phyloP scores from a whole-genome alignment of 345 rosid species.

The Eucalyptus regnans region DNA sequence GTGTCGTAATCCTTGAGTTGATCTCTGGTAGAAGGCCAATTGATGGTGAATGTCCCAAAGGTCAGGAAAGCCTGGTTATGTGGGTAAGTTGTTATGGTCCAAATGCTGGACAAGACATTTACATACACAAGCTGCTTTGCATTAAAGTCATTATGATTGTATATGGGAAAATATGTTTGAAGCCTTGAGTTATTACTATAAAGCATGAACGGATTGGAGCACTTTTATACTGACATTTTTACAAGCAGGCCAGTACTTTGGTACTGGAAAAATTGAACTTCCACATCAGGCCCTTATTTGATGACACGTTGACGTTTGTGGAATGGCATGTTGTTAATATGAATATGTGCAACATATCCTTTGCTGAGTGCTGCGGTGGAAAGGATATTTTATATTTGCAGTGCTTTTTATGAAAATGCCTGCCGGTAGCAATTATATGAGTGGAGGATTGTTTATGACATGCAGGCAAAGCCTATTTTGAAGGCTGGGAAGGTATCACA shows the following conservation, averaged over 20 bases:
- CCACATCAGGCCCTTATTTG: not conserved
- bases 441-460: not conserved
- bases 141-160: not conserved
- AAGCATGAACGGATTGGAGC: not conserved
- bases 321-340: not conserved
- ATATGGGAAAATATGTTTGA: not conserved
- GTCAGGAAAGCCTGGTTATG: conserved; percentile 81
- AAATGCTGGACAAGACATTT: not conserved
- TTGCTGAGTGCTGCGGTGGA: not conserved
- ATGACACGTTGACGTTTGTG: not conserved
- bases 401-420: not conserved
- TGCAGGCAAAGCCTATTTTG: conserved; percentile 79
- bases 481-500: conserved; percentile 49
- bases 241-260: not conserved
- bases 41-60: conserved; percentile 40
- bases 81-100: conserved; percentile 57
- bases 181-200: not conserved
- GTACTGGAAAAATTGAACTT: not conserved
- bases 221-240: not conserved
- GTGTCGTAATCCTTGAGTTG: conserved; percentile 92
- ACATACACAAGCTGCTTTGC: not conserved
- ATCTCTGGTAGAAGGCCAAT: conserved; percentile 87
- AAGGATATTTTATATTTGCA: not conserved
- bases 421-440: not conserved
- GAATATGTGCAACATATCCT: not conserved